Percentiles rank a stretch among this genome's conserved stretches.
These are phyloP conservation scores for Phytophthora multivora DNA, from an alignment of 352 stramenopile species.

Conservation along the genomic window DNA sequence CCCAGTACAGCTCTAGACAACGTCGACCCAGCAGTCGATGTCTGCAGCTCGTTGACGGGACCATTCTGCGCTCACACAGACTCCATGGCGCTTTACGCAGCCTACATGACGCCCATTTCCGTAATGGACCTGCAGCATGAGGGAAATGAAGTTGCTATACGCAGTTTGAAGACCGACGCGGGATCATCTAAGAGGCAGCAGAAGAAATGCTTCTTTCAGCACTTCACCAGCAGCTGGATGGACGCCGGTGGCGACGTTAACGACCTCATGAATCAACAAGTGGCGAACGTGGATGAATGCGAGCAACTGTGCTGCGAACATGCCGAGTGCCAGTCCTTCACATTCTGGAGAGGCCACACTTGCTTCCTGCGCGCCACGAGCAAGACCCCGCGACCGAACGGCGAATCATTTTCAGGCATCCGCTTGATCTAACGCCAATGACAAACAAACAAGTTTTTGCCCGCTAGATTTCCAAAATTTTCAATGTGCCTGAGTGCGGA, in stretches of 20 bases:
- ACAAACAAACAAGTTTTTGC: constrained; percentile 21
- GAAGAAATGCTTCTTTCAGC: constrained; percentile 73
- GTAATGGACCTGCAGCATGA: constrained; percentile 28
- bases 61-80: constrained; percentile 61
- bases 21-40: constrained; percentile 15
- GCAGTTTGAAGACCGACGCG: constrained; percentile 5
- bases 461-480: constrained; percentile 5
- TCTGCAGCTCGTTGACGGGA: constrained; percentile 69
- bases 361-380: constrained; percentile 65
- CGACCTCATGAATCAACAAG: constrained; percentile 64
- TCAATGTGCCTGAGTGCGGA: constrained; percentile 8
- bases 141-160: constrained; percentile 9
- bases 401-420: constrained; percentile 65
- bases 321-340: constrained; percentile 65
- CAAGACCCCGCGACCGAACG: constrained; percentile 46
- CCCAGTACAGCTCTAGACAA: not conserved
- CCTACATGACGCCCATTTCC: constrained; percentile 71
- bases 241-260: constrained; percentile 62
- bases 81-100: constrained; percentile 38
- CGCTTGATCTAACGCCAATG: constrained; percentile 38
- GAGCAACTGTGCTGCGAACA: constrained; percentile 70
- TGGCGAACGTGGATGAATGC: constrained; percentile 64
- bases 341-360: constrained; percentile 69
- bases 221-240: constrained; percentile 73
- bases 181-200: not conserved